Evolutionary conservation across 257 asterid species (phyloP).

Genomic region (Rhazya stricta): DNA sequence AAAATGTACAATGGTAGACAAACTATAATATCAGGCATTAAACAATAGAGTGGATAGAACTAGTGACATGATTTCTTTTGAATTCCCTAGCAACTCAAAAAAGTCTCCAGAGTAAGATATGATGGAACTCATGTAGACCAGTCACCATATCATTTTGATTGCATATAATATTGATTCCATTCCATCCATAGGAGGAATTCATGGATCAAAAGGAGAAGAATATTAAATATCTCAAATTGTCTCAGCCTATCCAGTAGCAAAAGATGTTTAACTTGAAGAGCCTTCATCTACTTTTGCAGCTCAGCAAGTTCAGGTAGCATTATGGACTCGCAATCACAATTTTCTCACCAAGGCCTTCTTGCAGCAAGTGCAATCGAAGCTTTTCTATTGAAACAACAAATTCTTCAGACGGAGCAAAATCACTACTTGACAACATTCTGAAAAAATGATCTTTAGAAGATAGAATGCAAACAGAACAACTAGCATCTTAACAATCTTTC

Average conservation of each 20-base stretch:
- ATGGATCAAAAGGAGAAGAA: neutral
- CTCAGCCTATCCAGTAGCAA: conserved; percentile 82
- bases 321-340: conserved; percentile 71
- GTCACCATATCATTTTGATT: neutral
- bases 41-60: neutral
- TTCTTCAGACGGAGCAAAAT: conserved; percentile 72
- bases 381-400: conserved; percentile 80
- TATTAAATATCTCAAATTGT: conserved; percentile 66
- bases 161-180: neutral
- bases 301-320: conserved; percentile 68
- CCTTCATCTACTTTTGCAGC: conserved; percentile 75
- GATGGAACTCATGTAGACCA: neutral
- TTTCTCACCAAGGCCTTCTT: conserved; percentile 72
- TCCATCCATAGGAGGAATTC: neutral
- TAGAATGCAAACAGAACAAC: no score
- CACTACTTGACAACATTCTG: conserved; percentile 76
- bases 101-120: neutral
- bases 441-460: conserved; percentile 90
- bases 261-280: conserved; percentile 82
- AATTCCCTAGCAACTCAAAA: neutral
- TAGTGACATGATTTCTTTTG: neutral
- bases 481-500: no score
- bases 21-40: no score
- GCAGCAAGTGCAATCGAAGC: conserved; percentile 56
- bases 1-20: no score